Evolutionary conservation across 192 early-diverging fungal genomes (phyloP).

Genomic region (Podochytrium sp.): DNA sequence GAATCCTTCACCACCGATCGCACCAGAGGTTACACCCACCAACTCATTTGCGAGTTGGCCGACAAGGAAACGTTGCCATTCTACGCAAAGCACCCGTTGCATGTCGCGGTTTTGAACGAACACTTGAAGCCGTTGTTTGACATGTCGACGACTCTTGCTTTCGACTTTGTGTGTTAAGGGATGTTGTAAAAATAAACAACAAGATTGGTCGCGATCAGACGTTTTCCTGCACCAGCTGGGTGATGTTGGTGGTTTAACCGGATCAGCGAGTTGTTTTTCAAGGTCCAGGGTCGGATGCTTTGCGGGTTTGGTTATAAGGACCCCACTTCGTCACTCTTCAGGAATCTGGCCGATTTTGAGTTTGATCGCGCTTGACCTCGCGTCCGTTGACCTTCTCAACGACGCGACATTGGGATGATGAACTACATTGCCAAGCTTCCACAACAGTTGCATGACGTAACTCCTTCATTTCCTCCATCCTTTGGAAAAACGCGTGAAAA

Average conservation of each 20-base stretch:
- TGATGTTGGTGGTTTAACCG: too few species aligned
- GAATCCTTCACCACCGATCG: conserved; percentile 13
- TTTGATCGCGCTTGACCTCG: conserved; percentile 51
- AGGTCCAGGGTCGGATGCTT: conserved; percentile 30
- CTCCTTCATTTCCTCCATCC: too few species aligned
- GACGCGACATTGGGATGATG: conserved; percentile 43
- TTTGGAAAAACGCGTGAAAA: too few species aligned
- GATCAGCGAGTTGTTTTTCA: conserved; percentile 45
- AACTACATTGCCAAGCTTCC: conserved; percentile 49
- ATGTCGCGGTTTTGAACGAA: neutral
- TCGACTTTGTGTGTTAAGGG: neutral
- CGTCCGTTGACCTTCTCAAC: conserved; percentile 46
- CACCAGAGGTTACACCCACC: neutral
- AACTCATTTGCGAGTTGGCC: conserved; percentile 10
- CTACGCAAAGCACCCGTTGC: neutral
- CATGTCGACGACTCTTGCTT: conserved; percentile 1
- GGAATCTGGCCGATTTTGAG: conserved; percentile 53
- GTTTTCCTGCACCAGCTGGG: conserved; percentile 75
- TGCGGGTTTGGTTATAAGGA: too few species aligned
- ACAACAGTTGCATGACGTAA: conserved; percentile 43
- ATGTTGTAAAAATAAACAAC: conserved; percentile 83
- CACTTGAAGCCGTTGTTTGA: conserved; percentile 14
- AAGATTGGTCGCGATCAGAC: conserved; percentile 72
- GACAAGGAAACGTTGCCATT: neutral
- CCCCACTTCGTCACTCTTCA: conserved; percentile 40